A percentile compares a stretch with the other conserved stretches of the same genome.
These are phyloP conservation scores for Carex scoparia DNA, from an alignment of 176 grass and related monocot genomes.

Conservation along the genomic window DNA sequence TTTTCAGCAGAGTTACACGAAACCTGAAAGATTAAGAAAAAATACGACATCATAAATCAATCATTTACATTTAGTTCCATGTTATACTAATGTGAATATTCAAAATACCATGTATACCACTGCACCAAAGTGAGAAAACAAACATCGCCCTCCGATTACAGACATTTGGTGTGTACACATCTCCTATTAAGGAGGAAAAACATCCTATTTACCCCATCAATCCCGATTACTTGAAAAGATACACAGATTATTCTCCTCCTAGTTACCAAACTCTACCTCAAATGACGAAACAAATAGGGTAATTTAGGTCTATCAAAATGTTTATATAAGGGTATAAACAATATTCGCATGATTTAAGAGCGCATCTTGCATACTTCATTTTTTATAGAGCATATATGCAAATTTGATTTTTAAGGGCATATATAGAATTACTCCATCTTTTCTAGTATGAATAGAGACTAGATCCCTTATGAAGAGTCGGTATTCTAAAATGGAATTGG, in stretches of 20 bases:
- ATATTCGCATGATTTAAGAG: not conserved
- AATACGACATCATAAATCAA: not conserved
- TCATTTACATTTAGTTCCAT: not conserved
- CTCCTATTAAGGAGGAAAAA: not conserved
- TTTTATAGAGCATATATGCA: not conserved
- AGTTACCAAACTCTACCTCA: not conserved
- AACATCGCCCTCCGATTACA: not conserved
- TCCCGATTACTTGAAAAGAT: not conserved
- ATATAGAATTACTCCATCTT: not conserved
- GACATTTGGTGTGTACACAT: not conserved
- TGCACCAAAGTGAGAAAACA: not conserved
- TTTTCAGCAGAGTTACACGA: conserved; percentile 8
- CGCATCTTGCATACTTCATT: not conserved
- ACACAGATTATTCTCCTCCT: not conserved
- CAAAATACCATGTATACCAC: not conserved
- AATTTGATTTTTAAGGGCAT: not conserved
- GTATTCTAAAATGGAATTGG: not conserved
- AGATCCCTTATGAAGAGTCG: not conserved
- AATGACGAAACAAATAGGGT: not conserved
- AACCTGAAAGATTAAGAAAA: conserved; percentile 31
- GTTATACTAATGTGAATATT: not conserved
- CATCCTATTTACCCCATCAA: not conserved
- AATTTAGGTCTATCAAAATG: not conserved
- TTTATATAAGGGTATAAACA: not conserved
- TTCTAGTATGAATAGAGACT: not conserved